Evolutionary conservation across 768 basidiomycete genomes (phyloP).

Genomic region (Tylopilus sp.): DNA sequence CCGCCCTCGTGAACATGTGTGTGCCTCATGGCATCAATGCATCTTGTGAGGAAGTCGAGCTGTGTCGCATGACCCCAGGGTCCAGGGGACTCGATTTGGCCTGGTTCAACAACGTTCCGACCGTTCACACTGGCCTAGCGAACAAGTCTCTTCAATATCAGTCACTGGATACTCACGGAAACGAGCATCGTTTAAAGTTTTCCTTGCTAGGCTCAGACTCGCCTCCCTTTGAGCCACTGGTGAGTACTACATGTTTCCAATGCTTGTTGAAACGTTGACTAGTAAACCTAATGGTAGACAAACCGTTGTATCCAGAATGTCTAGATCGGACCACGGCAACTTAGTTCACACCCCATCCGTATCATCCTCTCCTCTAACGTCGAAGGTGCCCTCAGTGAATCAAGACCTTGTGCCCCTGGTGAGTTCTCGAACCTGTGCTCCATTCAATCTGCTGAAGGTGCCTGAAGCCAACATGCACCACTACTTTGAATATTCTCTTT

Average conservation of each 20-base stretch:
- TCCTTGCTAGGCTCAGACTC: not conserved
- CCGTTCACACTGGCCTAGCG: too few species aligned
- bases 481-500: slow-evolving; percentile 16
- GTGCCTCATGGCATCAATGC: slow-evolving; percentile 23
- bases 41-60: slow-evolving; percentile 1
- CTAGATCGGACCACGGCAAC: slow-evolving; percentile 11
- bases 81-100: not conserved
- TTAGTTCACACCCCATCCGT: slow-evolving; percentile 6
- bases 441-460: slow-evolving; percentile 4
- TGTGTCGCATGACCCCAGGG: not conserved
- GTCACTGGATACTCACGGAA: too few species aligned
- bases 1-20: slow-evolving; percentile 12
- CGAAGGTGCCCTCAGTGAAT: slow-evolving; percentile 11
- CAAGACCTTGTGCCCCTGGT: slow-evolving; percentile 6
- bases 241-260: slow-evolving; percentile 5
- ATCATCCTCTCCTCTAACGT: slow-evolving; percentile 11
- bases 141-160: too few species aligned
- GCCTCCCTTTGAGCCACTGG: not conserved
- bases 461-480: slow-evolving; percentile 7
- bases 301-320: slow-evolving; percentile 15
- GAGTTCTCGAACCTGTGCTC: not conserved
- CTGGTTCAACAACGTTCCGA: too few species aligned
- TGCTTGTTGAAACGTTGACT: too few species aligned
- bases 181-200: not conserved
- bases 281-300: too few species aligned